Evolutionary conservation across 495 filamentous ascomycete species (phyloP).

Genomic region (Letharia lupina): DNA sequence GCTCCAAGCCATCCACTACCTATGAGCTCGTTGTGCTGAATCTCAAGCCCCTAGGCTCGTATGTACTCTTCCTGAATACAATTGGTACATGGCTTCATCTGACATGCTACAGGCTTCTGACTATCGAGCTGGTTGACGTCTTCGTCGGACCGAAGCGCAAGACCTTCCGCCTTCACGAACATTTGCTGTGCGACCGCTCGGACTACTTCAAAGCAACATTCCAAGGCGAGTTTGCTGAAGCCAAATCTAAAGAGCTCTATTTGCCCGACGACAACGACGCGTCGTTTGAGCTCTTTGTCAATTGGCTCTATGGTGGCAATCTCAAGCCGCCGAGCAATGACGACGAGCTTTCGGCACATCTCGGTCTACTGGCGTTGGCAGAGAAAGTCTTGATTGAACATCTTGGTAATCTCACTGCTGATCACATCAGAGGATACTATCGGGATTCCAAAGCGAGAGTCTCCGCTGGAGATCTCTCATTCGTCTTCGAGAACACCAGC

Average conservation of each 20-base stretch:
- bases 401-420: neutral
- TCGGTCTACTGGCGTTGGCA: neutral
- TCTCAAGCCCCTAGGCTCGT: neutral
- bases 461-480: neutral
- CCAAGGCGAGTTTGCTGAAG: constrained; percentile 19
- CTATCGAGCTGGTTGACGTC: constrained; percentile 6
- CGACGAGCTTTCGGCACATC: neutral
- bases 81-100: neutral
- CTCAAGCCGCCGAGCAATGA: neutral
- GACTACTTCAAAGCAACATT: constrained; percentile 21
- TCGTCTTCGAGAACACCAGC: neutral
- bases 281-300: constrained; percentile 22
- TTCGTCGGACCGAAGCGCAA: constrained; percentile 19
- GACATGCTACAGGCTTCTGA: neutral
- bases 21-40: neutral
- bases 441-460: neutral
- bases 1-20: neutral
- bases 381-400: neutral
- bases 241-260: constrained; percentile 3
- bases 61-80: neutral
- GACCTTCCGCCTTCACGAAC: constrained; percentile 21
- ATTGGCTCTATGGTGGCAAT: constrained; percentile 18
- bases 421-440: constrained; percentile 3
- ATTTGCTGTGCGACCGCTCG: constrained; percentile 19
- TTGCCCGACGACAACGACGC: constrained; percentile 34